Evolutionary conservation across 1,139 yeast genomes (phyloP), one percentile per base, ranked within the genome.

Genomic region (Arxiozyma bovina): DNA sequence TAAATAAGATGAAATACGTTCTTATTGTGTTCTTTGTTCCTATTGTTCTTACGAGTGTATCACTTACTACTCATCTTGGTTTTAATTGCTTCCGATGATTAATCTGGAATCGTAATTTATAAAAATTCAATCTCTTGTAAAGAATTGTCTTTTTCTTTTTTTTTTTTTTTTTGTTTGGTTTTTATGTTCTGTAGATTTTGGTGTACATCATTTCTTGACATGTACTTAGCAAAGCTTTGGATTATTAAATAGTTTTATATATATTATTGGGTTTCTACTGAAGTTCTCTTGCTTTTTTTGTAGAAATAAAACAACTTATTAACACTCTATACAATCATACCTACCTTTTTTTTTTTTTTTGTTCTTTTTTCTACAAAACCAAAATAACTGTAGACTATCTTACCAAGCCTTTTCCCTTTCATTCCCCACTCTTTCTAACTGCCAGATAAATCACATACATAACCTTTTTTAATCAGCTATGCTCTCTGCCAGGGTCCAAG

Each of bases 401-500:
- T 20, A 23, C 7, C 8, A 44, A 23, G 23, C 34, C 9, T 23
- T 23, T 21, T 45, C 9, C 17, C 4, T n/a, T 45, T 22, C 18
- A 17, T 25, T 43, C 21, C 45, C 15, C 27, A 22, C 21, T 20
- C 42, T 34, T 27, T n/a, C 18, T 7, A 18, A 45, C 25, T 9
- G 6, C 22, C 9, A 27, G 3, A 38, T n/a, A 20, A 6, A 34
- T n/a, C 40, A 34, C 6, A 12, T 3, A 15, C 12, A 34, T 12
- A 45, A 45, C 40, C 18, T 21, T 44, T 21, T 44, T n/a, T 18
- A 40, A 15, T 6, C 20, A 50, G 30, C 7, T 6, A 64, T 64
- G 67, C 55, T 63, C 40, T 59, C 66, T 42, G 61, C 63, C 40
- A 62, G 64, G 52, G 55, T 55, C 25, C 52, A 53, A 20, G 53